phyloP scores from a whole-genome alignment of 2,329 filamentous ascomycete species.

The Neonectria coccinea region DNA sequence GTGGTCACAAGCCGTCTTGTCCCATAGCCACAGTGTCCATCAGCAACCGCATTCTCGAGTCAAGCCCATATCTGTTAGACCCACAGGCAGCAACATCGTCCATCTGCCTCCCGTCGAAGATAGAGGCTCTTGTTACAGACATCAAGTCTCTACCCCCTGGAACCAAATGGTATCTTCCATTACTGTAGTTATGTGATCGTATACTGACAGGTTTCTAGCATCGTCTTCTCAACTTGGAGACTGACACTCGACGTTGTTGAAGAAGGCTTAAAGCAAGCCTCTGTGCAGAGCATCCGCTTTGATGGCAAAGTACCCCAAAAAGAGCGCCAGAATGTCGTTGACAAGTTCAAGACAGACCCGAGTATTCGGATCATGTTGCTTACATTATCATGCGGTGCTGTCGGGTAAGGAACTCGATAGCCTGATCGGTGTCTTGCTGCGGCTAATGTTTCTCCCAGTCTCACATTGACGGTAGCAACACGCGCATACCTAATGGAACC shows the following conservation, averaged over 20 bases:
- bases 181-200: background rate
- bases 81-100: background rate
- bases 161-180: conserved; percentile 50
- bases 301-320: conserved; percentile 60
- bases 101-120: conserved; percentile 47
- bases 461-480: conserved; percentile 61
- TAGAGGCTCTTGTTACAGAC: conserved; percentile 50
- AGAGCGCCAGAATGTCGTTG: conserved; percentile 55
- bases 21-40: conserved; percentile 42
- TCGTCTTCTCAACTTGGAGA: conserved; percentile 65
- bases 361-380: conserved; percentile 58
- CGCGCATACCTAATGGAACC: conserved; percentile 63
- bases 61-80: background rate
- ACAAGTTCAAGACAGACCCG: conserved; percentile 54
- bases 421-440: background rate
- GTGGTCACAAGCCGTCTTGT: conserved; percentile 44
- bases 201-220: conserved; percentile 46
- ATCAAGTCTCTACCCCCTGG: conserved; percentile 41
- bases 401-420: conserved; percentile 53
- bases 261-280: conserved; percentile 50
- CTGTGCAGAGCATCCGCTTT: conserved; percentile 55
- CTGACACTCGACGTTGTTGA: conserved; percentile 61
- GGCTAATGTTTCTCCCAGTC: conserved; percentile 41
- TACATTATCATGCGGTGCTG: conserved; percentile 64
- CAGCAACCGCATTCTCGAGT: conserved; percentile 40